phyloP scores from a whole-genome alignment of 2,329 filamentous ascomycete genomes.

The Venturiaceae sp. region DNA sequence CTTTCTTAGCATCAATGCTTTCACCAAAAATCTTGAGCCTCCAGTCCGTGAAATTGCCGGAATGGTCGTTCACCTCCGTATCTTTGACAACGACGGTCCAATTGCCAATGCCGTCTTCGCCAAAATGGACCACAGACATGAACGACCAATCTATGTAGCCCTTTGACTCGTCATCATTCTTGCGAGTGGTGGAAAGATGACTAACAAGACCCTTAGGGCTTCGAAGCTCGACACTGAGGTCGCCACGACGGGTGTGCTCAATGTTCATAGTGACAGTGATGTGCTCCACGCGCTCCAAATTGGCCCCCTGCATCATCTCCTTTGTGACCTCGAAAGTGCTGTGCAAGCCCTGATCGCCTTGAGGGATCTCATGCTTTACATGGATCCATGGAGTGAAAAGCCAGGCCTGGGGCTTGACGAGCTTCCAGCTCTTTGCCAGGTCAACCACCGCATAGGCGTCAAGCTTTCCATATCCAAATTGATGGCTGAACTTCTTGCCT shows the following conservation, averaged over 20 bases:
- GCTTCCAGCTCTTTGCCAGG: constrained; percentile 71
- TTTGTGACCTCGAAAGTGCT: constrained; percentile 74
- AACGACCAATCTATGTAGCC: constrained; percentile 97
- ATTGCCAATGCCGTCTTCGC: constrained; percentile 74
- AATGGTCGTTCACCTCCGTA: constrained; percentile 63
- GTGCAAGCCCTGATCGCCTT: constrained; percentile 70
- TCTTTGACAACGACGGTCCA: constrained; percentile 93
- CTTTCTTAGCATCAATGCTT: constrained; percentile 63
- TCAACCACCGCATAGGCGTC: constrained; percentile 82
- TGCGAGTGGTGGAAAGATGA: constrained; percentile 69
- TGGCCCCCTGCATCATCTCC: constrained; percentile 71
- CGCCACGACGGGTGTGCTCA: constrained; percentile 75
- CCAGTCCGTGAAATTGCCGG: constrained; percentile 81
- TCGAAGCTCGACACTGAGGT: constrained; percentile 83
- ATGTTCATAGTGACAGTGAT: constrained; percentile 98
- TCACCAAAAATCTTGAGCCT: constrained; percentile 92
- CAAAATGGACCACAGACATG: constrained; percentile 97
- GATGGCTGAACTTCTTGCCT: constrained; percentile 85
- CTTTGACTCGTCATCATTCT: constrained; percentile 51
- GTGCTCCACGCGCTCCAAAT: constrained; percentile 81
- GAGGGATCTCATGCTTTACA: constrained; percentile 74
- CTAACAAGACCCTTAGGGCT: constrained; percentile 76
- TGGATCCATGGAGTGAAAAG: constrained; percentile 89
- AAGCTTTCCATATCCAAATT: constrained; percentile 91
- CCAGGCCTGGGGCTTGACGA: constrained; percentile 94